Evolutionary conservation across 2,329 filamentous ascomycete species (phyloP), one percentile per base, ranked within the genome.

Genomic region (Acephala macrosclerotiorum): DNA sequence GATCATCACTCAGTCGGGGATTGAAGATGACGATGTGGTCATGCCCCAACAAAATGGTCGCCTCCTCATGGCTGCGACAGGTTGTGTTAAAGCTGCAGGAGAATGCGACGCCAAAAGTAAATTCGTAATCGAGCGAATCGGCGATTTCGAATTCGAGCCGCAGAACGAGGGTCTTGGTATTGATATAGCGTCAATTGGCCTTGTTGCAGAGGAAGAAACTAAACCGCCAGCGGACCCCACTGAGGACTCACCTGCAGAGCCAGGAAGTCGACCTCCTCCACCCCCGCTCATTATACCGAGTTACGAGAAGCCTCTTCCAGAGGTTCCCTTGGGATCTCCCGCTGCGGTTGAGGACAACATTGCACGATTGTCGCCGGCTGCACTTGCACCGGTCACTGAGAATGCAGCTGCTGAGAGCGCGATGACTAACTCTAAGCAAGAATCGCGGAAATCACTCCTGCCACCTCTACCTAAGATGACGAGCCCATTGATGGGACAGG

Each of bases 31-130:
- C 36, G 91, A 94, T 67, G 89, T 95, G 66, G 83, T 96, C 38
- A 91, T 97, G 72, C 91, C 91, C 1, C 89, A 93, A 67, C 90
- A 95, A 74, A 93, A 93, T 70, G 89, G 87, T 70, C 85, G 89
- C 33, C 84, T 97, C 47, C 86, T 96, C 36, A 84, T 86, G 67
- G 92, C 93, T 22, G 94, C 94, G 9, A 97, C 94, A 7, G 89
- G 88, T 66, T 97, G 94, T 75, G 94, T 99, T 29, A 90, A 93
- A 71, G 91, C 93, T 25, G 94, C 94, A 53, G 95, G 95, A 47
- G 94, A 97, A 72, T 97, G 95, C 77, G 91, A 97, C 22, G 90
- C 91, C 7, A 95, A 94, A 79, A 91, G 94, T 12, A 93, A 93
- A 73, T 85, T 88, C 76, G 89, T 96, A 53, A 91, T 99, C 65